Base-by-base conservation (phyloP, 164 flowering plant species). In the Vitis rotundifolia region DNA sequence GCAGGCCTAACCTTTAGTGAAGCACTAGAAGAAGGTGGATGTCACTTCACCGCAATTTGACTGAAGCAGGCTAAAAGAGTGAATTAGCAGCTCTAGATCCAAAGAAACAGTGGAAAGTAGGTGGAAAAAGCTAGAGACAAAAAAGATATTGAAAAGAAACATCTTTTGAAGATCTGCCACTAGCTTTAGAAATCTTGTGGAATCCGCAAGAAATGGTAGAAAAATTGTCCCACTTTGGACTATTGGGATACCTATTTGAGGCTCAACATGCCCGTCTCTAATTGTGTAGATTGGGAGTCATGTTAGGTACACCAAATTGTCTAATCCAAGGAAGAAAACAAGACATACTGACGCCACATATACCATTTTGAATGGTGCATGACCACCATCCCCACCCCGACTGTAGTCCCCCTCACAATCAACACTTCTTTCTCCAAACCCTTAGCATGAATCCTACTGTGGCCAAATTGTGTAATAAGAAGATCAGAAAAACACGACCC, bases 321-420 rank as follows among this genome's bases (percentile, higher is more conserved):
- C 47, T 49, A 68, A 68, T 68, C 71, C 71, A 59, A 68, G 28
- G 26, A 26, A 68, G 19, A n/a, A 59, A 8, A n/a, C 28, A 11
- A 13, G 61, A 37, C 28, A 59, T 59, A 11, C 61, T 16, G 44
- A 50, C 15, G 58, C 53, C 13, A 16, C 67, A 65, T 44, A 51
- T 50, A 14, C 63, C 47, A 9, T 60, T 47, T 60, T 22, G 26
- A 22, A 22, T 22, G 26, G 26, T 22, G 26, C 2, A 22, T 22
- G 2, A 22, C 26, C 22, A 12, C 47, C 37, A 3, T 29, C 44
- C 7, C 7, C 44, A 37, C 7, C 44, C 44, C 44, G 0, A 37
- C 44, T 37, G 6, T 37, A 5, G 44, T 22, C 44, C 44, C 44
- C 44, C 7, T 37, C 44, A 31, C 44, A 37, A 37, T 37, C 7